Base-by-base conservation (phyloP, 106 monocot species). In the Dendrobium nobile region DNA sequence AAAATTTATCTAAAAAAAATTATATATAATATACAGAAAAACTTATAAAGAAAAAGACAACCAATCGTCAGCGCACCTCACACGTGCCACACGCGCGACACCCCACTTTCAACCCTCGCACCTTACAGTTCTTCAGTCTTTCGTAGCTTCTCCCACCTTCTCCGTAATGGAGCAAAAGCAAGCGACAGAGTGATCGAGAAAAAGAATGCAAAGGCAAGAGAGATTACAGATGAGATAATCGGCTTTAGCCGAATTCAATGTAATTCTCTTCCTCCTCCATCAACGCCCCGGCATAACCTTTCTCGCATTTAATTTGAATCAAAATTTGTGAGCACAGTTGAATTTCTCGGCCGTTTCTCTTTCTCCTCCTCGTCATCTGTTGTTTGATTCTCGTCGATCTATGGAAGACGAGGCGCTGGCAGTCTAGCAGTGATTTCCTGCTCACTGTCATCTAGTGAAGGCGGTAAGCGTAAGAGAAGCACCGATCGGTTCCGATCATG, bases 401-500 rank as follows among this genome's bases (percentile, higher is more conserved):
- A 72, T 72, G 72, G 64, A 8, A 65, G 64, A 26, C 9, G 27
- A 72, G 43, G 26, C 17, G 7, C 44, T 3, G 43, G 42, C 44
- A 20, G 74, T 44, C 17, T 65, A 75, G 74, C 72, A 10, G 74
- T 31, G 31, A 8, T 43, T 0, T 18, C 74, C 41, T 18, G n/a
- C 9, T 41, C 3, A 19, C 16, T 20, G 31, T 26, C 41, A 19
- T 43, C 43, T 75, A 4, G 2, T 72, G 9, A 40, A 40, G 72
- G 37, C 37, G 7, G 74, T 31, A n/a, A 51, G 13, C 3, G 15
- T 13, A 51, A 3, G 51, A 51, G 1, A 13, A 51, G 51, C 15
- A 3, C 16, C 51, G 51, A 75, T 75, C 74, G 74, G 74, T 7
- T 19, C 44, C 74, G 74, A 75, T 44, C 77, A 90, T 90, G 90